Conservation (phyloP, 352 stramenopile species). For the Phytophthora syringae region DNA sequence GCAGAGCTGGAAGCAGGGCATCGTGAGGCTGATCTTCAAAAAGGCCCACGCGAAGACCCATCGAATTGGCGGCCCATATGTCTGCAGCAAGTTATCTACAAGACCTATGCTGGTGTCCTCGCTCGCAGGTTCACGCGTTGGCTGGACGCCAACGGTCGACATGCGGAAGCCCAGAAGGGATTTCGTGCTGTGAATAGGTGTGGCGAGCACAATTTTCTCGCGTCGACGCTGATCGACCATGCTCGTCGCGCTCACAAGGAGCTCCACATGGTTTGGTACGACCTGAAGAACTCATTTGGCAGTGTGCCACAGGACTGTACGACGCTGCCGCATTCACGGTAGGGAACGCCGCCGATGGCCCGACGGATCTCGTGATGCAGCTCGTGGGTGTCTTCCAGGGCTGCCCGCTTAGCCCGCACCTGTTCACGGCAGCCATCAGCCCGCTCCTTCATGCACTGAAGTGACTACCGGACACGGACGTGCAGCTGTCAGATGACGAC, state of each 20-base stretch:
- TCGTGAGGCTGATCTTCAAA: too few relatives aligned
- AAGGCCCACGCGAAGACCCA: too few relatives aligned
- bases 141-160: constrained; percentile 15
- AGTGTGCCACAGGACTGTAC: not conserved
- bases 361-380: too few relatives aligned
- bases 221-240: too few relatives aligned
- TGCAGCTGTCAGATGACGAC: constrained; percentile 9
- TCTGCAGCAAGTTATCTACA: constrained; percentile 44
- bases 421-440: constrained; percentile 28
- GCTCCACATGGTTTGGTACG: constrained; percentile 13
- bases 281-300: constrained; percentile 1
- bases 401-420: constrained; percentile 33
- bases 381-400: constrained; percentile 28
- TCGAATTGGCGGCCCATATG: constrained; percentile 38
- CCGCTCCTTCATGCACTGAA: constrained; percentile 20
- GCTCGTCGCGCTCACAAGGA: too few relatives aligned
- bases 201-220: constrained; percentile 12
- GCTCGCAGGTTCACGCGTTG: constrained; percentile 5
- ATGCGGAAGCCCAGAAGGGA: constrained; percentile 23
- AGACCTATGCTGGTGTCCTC: constrained; percentile 35
- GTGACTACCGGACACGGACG: too few relatives aligned
- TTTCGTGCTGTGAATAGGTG: constrained; percentile 37
- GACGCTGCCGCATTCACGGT: too few relatives aligned
- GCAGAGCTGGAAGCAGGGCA: too few relatives aligned
- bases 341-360: too few relatives aligned